Evolutionary conservation across 805 yeast genomes (phyloP), one percentile per base, ranked within the genome.

Genomic region (Scheffersomyces amazonensis): DNA sequence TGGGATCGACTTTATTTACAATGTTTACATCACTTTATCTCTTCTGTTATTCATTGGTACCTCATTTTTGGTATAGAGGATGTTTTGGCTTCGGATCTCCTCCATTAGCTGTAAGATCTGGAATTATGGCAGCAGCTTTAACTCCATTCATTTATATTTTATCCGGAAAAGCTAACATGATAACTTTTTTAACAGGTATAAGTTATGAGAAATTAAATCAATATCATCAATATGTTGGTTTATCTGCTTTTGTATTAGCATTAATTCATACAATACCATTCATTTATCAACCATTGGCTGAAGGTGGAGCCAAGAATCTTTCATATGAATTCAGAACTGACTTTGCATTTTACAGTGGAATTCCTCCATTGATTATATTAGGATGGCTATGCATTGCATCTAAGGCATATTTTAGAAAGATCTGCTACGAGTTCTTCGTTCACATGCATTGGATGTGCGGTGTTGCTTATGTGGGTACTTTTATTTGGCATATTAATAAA

Each of bases 31-130:
- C 48, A 23, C 62, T 37, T 31, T 78, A 40, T 40, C 16, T 66
- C 57, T 35, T 54, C 50, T 37, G 66, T 40, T 51, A 69, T 28
- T 72, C 70, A 43, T 64, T 53, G n/a, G 55, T 60, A 2, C 81
- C 82, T 5, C 75, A 70, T 36, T 65, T 66, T 34, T 76, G 73
- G 68, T 73, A 72, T 43, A 56, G 81, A 39, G 75, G 57, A 0
- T 78, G 83, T 50, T 24, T 56, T 4, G 78, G 77, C 0, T 77
- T 76, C 53, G 83, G 83, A 1, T 64, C 79, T 3, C 79, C 82
- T n/a, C 83, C 82, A 8, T 42, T 78, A 24, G 79, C 78, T 0
- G 70, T 74, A 1, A 54, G 83, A 34, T 61, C 81, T 1, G 82
- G 81, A 2, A 43, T 75, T 20, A 68, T 72, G 69, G 68, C 76